Evolutionary conservation across 2,329 filamentous ascomycete species (phyloP).

Genomic region (Botryotinia narcissicola): DNA sequence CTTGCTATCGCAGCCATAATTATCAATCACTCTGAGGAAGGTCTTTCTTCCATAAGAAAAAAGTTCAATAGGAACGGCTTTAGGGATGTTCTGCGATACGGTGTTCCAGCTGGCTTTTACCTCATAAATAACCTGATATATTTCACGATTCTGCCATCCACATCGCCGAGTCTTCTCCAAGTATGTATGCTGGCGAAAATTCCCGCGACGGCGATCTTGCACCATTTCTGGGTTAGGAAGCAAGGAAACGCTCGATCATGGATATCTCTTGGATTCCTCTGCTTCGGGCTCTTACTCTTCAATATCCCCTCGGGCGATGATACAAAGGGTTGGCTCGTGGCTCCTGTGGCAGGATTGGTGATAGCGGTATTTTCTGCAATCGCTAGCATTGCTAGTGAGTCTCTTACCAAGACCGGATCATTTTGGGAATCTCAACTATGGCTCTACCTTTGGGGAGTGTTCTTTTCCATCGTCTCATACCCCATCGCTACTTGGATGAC

Average conservation of each 20-base stretch:
- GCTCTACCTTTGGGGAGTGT: slow-evolving; percentile 29
- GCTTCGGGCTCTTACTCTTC: slow-evolving; percentile 29
- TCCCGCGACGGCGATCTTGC: slow-evolving; percentile 29
- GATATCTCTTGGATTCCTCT: slow-evolving; percentile 26
- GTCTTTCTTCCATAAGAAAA: slow-evolving; percentile 11
- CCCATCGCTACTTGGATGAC: slow-evolving; percentile 13
- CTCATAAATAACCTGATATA: slow-evolving; percentile 31
- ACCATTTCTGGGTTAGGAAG: slow-evolving; percentile 29
- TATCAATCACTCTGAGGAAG: slow-evolving; percentile 19
- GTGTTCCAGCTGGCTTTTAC: slow-evolving; percentile 29
- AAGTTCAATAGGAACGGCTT: slow-evolving; percentile 15
- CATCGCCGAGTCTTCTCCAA: slow-evolving; percentile 28
- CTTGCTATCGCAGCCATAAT: slow-evolving; percentile 25
- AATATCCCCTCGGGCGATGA: slow-evolving; percentile 22
- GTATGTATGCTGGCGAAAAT: slow-evolving; percentile 31
- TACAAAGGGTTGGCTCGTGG: slow-evolving; percentile 25
- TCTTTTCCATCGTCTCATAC: slow-evolving; percentile 22
- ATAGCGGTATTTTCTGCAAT: slow-evolving; percentile 29
- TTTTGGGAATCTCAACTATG: slow-evolving; percentile 30
- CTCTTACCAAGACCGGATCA: slow-evolving; percentile 27
- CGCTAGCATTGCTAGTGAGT: slow-evolving; percentile 29
- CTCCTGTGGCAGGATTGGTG: slow-evolving; percentile 26
- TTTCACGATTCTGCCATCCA: slow-evolving; percentile 28
- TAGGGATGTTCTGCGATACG: slow-evolving; percentile 25
- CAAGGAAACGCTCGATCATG: slow-evolving; percentile 28